Evolutionary conservation across 2,329 filamentous ascomycete genomes (phyloP).

Genomic region (Ceratocystis cacaofunesta): DNA sequence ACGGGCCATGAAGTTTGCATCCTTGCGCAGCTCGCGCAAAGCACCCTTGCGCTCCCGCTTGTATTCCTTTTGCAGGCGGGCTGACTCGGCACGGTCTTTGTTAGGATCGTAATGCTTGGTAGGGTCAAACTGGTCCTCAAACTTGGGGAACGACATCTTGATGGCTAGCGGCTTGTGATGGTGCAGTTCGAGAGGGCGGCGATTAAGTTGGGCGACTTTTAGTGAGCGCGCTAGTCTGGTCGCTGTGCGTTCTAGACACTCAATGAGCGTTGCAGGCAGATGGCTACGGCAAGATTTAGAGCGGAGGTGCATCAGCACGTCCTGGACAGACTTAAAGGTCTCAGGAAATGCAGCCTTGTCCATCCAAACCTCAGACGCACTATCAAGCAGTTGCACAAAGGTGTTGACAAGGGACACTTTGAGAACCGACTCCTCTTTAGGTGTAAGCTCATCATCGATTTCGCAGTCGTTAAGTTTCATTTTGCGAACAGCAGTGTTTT

Average conservation of each 20-base stretch:
- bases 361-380: slow-evolving; percentile 58
- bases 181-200: slow-evolving; percentile 74
- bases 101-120: slow-evolving; percentile 96
- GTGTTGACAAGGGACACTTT: slow-evolving; percentile 48
- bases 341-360: slow-evolving; percentile 62
- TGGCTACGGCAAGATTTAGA: slow-evolving; percentile 28
- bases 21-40: slow-evolving; percentile 85
- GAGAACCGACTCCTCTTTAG: slow-evolving; percentile 24
- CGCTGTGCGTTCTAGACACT: slow-evolving; percentile 29
- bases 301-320: slow-evolving; percentile 43
- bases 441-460: slow-evolving; percentile 17
- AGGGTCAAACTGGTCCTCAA: slow-evolving; percentile 89
- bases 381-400: slow-evolving; percentile 49
- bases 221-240: slow-evolving; percentile 40
- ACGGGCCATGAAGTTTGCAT: slow-evolving; percentile 81
- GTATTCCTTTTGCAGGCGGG: slow-evolving; percentile 76
- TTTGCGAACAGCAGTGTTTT: slow-evolving; percentile 32
- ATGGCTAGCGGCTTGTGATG: slow-evolving; percentile 79
- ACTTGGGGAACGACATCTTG: slow-evolving; percentile 78
- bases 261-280: slow-evolving; percentile 27
- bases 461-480: slow-evolving; percentile 46
- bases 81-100: slow-evolving; percentile 69
- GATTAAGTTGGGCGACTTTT: slow-evolving; percentile 45
- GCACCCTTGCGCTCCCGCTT: slow-evolving; percentile 93
- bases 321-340: slow-evolving; percentile 40